A percentile compares a stretch with the other conserved stretches of the same genome.
Evolutionary conservation across 1,284 basidiomycete genomes (phyloP).

Genomic region (Flammula alnicola): DNA sequence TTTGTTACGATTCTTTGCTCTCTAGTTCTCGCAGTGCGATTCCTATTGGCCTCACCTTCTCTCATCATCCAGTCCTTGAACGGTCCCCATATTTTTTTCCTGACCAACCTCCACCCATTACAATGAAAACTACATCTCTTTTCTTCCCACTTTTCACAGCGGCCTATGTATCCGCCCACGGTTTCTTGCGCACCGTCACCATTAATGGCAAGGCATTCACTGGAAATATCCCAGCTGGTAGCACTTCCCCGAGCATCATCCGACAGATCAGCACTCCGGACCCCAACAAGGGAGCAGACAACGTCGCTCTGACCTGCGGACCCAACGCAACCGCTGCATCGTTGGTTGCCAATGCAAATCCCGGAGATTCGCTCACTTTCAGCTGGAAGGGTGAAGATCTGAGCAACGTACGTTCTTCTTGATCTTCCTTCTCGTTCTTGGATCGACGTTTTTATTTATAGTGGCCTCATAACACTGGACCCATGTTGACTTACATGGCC

Average conservation of each 20-base stretch:
- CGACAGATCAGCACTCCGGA: conserved; percentile 58
- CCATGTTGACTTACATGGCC: conserved; percentile 75
- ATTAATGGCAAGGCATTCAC: conserved; percentile 59
- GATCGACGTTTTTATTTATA: conserved; percentile 28
- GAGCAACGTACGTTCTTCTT: conserved; percentile 43
- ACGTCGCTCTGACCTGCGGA: conserved; percentile 68
- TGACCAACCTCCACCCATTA: no score
- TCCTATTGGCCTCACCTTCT: conserved; percentile 1
- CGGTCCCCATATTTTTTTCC: not conserved
- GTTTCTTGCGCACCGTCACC: conserved; percentile 54
- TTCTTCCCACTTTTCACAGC: conserved; percentile 37
- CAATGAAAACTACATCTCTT: conserved; percentile 28
- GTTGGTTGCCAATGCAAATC: conserved; percentile 60
- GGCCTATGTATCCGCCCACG: conserved; percentile 58
- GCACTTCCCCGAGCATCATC: conserved; percentile 53
- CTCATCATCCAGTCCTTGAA: not conserved
- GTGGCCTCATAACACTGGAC: conserved; percentile 78
- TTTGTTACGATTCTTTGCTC: no score
- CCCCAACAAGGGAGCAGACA: conserved; percentile 68
- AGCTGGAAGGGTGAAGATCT: conserved; percentile 60
- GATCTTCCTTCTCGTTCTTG: conserved; percentile 3
- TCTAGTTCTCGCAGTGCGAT: conserved; percentile 13
- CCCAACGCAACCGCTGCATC: conserved; percentile 54
- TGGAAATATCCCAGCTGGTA: conserved; percentile 52
- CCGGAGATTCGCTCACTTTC: conserved; percentile 64